Evolutionary conservation across 2,329 filamentous ascomycete genomes (phyloP), one percentile per base, ranked within the genome.

Genomic region (Aureobasidium subglaciale): DNA sequence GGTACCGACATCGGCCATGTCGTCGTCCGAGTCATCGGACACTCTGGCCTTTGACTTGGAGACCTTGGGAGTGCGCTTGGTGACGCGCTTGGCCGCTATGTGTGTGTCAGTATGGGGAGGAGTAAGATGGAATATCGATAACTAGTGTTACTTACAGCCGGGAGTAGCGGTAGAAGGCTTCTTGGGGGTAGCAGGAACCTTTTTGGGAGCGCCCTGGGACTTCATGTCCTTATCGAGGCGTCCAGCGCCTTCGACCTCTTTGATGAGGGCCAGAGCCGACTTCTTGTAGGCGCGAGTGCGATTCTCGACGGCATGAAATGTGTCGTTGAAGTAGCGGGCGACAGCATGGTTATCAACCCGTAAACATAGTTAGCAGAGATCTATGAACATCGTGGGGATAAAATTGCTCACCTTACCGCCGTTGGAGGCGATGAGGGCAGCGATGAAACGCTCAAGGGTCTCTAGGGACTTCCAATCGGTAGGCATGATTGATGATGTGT

Each of bases 171-270:
- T 5, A 13, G 3, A 8, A 13, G 10, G 7, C 18, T 40, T 40
- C 37, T 40, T 40, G 37, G 16, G 7, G 8, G 38, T 24, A n/a
- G 24, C 8, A 13, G n/a, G 7, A 20, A 10, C 8, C 29, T 48
- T 48, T 20, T 35, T 48, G 40, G 24, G 27, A 6, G 10, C 22
- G 13, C 32, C 11, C 32, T 50, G n/a, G n/a, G n/a, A 37, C 24
- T 50, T 50, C 55, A 56, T 56, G 20, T 56, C 29, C 45, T n/a
- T 16, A 3, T 52, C 43, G 35, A 56, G 43, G 20, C 55, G 55
- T 10, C 55, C 55, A 7, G 43, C 45, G 2, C 6, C 43, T 15
- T 56, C 42, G 13, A 45, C 45, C 4, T 56, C 43, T 8, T 56
- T 20, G 20, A 20, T 9, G 1, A 56, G 35, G 5, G 13, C 5